A percentile compares a stretch with the other conserved stretches of the same genome.
Evolutionary conservation across 2,329 filamentous ascomycete genomes (phyloP).

Genomic region (Epichloe sp.): DNA sequence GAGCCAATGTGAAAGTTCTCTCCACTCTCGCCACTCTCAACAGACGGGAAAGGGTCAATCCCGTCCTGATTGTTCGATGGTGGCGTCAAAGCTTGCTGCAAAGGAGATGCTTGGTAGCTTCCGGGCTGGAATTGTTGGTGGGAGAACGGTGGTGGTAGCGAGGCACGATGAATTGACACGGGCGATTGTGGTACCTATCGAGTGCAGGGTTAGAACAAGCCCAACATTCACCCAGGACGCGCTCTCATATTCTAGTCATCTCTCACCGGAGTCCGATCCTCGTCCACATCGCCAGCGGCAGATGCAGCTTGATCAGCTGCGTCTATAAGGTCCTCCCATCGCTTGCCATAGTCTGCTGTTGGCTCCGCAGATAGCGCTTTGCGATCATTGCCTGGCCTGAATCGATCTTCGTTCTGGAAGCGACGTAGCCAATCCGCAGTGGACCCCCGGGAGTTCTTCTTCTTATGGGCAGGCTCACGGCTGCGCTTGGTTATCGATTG

Average conservation of each 20-base stretch:
- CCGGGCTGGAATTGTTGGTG: conserved; percentile 48
- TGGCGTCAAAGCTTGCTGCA: conserved; percentile 83
- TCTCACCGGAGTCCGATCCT: conserved; percentile 78
- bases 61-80: conserved; percentile 56
- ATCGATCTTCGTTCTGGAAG: conserved; percentile 47
- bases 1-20: conserved; percentile 60
- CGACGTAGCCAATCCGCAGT: conserved; percentile 53
- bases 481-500: conserved; percentile 73
- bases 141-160: conserved; percentile 47
- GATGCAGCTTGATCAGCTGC: conserved; percentile 63
- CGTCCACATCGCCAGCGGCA: conserved; percentile 80
- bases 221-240: neutral
- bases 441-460: conserved; percentile 56
- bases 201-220: neutral
- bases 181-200: conserved; percentile 51
- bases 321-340: conserved; percentile 95
- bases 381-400: conserved; percentile 55
- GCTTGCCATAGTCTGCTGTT: conserved; percentile 66
- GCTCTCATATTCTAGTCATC: neutral
- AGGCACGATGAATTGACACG: conserved; percentile 48
- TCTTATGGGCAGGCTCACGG: conserved; percentile 65
- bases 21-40: conserved; percentile 64
- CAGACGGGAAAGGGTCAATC: conserved; percentile 74
- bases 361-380: conserved; percentile 85
- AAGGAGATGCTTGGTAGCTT: conserved; percentile 75